Percentiles rank a stretch among this genome's conserved stretches.
Evolutionary conservation across 169 alveolate genomes (phyloP).

Genomic region (Eimeria sp.): DNA sequence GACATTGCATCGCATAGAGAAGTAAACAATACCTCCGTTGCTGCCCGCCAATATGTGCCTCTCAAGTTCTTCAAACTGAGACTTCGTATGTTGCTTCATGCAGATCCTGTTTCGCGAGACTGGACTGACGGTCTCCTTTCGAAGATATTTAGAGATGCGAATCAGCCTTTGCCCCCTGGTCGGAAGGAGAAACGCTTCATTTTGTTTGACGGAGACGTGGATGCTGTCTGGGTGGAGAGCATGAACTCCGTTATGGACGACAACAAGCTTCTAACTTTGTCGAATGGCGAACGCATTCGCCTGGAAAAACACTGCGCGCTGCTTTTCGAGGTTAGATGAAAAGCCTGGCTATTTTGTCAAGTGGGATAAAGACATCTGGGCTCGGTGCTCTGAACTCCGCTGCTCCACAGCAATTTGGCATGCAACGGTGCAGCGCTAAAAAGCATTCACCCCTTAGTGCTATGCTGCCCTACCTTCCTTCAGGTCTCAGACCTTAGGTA

Average conservation of each 20-base stretch:
- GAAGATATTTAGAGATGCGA: constrained; percentile 97
- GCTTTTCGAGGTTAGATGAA: constrained; percentile 93
- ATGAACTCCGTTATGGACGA: constrained; percentile 99
- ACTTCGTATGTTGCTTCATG: constrained; percentile 91
- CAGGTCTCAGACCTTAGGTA: constrained; percentile 95
- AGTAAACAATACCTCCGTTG: neutral
- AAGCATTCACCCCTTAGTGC: neutral
- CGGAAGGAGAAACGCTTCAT: constrained; percentile 94
- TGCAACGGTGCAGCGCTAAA: neutral
- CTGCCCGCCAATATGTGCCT: neutral
- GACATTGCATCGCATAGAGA: neutral
- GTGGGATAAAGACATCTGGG: neutral
- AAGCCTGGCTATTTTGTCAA: neutral
- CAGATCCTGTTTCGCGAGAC: constrained; percentile 97
- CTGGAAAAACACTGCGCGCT: constrained; percentile 96
- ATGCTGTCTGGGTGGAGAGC: constrained; percentile 99
- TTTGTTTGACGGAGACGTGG: constrained; percentile 98
- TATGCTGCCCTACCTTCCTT: neutral
- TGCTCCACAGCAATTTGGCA: neutral
- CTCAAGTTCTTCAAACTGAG: constrained; percentile 87
- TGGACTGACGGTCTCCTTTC: constrained; percentile 99
- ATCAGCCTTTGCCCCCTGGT: constrained; percentile 94
- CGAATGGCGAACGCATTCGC: constrained; percentile 98
- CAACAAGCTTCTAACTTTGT: constrained; percentile 97
- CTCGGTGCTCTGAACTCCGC: neutral